Base-by-base conservation (phyloP, 768 basidiomycete genomes). In the Russula sp. region DNA sequence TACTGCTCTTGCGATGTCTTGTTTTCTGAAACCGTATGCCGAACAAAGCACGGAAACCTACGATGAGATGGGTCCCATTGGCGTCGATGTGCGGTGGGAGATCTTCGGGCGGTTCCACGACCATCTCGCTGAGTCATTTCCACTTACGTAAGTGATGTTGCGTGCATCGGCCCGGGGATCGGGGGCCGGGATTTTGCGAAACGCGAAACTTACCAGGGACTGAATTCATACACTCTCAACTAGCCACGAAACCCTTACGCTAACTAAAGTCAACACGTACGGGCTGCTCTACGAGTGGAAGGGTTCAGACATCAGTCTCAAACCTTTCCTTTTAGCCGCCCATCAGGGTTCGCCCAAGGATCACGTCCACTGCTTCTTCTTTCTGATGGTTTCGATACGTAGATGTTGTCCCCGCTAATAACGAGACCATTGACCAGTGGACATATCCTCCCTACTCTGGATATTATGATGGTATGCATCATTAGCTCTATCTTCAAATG, bases 361-460 rank as follows among this genome's bases (percentile, higher is more conserved):
- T 44, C 27, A 27, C 22, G 69, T 70, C 44, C 75, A 78, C 56
- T 37, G 14, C 9, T 11, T 32, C 13, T 50, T 48, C 55, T 16
- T 47, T 13, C n/a, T 47, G 45, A 47, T 7, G 1, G 1, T 58
- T 50, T 8, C 39, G 20, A 20, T 32, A 20, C n/a, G 16, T 42
- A 85, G 87, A 89, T 66, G 86, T 88, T 6, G 87, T 89, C 6
- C 87, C 87, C 5, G 87, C 87, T 8, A 77, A 83, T 27, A 78
- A 80, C 2, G 74, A 75, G 4, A 86, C 86, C 0, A 73, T 80
- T 20, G 77, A 78, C 62, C 72, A 80, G 62, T 89, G 87, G 87
- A 77, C 71, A 5, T 68, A 84, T 60, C 84, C 85, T 3, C 84
- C 86, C 3, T 88, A 82, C 69, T 85, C 83, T 32, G 87, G 87